Evolutionary conservation across 2,329 filamentous ascomycete genomes (phyloP), one percentile per base, ranked within the genome.

Genomic region (Aplosporella prunicola): DNA sequence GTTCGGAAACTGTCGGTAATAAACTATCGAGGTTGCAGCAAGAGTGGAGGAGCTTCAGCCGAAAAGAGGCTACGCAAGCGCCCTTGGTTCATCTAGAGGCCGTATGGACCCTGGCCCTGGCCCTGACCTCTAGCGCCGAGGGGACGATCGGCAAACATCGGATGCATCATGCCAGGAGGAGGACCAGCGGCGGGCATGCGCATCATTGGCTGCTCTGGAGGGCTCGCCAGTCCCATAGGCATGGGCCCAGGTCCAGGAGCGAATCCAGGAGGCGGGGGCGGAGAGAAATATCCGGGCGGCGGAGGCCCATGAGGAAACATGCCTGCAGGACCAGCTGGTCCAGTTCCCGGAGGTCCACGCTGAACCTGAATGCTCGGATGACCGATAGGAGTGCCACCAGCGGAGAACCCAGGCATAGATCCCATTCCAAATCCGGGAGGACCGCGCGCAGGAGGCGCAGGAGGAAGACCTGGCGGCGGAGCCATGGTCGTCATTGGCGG

Each of bases 341-440:
- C 41, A 37, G 14, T 47, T 45, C 44, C 58, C 51, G 40, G 38
- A 31, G 36, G 36, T 22, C 47, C 52, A 20, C 51, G 47, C 14
- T 51, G 51, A 20, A 52, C 48, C 10, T 49, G 46, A 33, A 59
- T 55, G 18, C 57, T 56, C 22, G 57, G 58, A 35, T 58, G 56
- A 4, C 55, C 56, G 30, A 61, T 48, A 5, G 58, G 58, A 5
- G 58, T 60, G 44, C 57, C 59, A 7, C 55, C 56, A 13, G 52
- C 53, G 17, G 57, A 59, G 41, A 58, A 57, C 3, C 35, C 35
- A 9, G 33, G 28, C 29, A 41, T 36, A 9, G 35, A 25, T 11
- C 36, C 41, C 9, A 18, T 23, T 14, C 6, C 5, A 14, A 36
- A 41, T 22, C 39, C 39, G 5, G 39, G 39, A 10, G 39, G 39